Evolutionary conservation across 31 red algal species (phyloP), one percentile per base, ranked within the genome.

Genomic region (Asparagopsis taxiformis): DNA sequence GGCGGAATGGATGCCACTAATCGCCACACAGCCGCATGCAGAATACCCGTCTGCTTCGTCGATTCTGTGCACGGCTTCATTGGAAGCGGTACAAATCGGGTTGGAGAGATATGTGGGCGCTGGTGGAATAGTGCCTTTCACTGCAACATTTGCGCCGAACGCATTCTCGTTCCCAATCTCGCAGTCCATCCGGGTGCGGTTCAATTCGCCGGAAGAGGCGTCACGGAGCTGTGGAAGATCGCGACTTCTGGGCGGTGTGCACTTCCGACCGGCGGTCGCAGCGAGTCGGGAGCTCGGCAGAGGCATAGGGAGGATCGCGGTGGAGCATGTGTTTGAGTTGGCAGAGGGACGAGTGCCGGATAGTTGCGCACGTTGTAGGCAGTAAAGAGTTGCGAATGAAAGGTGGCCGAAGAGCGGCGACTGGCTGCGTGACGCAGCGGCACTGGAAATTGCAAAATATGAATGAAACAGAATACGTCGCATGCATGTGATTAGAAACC

Each of bases 41-140:
- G 84, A 88, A 33, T 88, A 71, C 62, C 84, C 84, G 4, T 77
- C 72, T 0, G 84, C 65, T 41, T 70, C 62, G 1, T 29, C 84
- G 3, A 26, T 32, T 1, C 54, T 88, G 8, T 88, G 84, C 37
- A 31, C 31, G 1, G 84, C 66, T 39, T 55, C 75, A 2, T 24
- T 67, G 50, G 75, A 65, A 50, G 22, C 39, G 23, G 26, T 76
- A 24, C 20, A 76, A 63, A 19, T 0, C 8, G 10, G 4, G 7
- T 30, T 76, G 31, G 10, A 59, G 2, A 29, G 21, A 0, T 6
- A 41, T 6, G 21, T 59, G 2, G 26, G 60, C 8, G 37, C 28
- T 9, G 29, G 29, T 23, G 55, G 34, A 34, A 25, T 38, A 8
- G 50, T 75, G 30, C 35, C 71, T 34, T 6, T 32, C 11, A 62